Evolutionary conservation across 2,329 filamentous ascomycete species (phyloP), one percentile per base, ranked within the genome.

Genomic region (Claviceps digitariae): DNA sequence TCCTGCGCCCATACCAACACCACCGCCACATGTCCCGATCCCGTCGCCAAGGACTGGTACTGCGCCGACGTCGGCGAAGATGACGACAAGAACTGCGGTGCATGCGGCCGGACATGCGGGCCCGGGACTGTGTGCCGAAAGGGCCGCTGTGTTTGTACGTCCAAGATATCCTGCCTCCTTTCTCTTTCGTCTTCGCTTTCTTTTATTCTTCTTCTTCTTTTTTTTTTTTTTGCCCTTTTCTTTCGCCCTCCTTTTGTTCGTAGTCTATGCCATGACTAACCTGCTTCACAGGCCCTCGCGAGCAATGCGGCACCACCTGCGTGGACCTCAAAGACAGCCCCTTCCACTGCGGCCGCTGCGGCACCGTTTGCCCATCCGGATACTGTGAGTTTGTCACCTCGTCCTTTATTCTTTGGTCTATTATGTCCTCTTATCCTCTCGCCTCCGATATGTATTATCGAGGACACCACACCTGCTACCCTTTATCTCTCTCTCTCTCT

Each of bases 251-350:
- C 17, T 25, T 17, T 0, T 27, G 1, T 27, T 29, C 17, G 31
- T 10, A 12, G 4, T 12, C 38, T n/a, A n/a, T 17, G 4, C 17
- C 17, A 13, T 38, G 13, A n/a, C 36, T n/a, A 5, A n/a, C 15
- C 17, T 15, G 5, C n/a, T 21, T 25, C 21, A 10, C 10, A 51
- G 50, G 50, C 17, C 50, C 41, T 2, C 13, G 27, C 12, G 20
- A 36, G n/a, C 50, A 51, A 38, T 51, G 50, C 41, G 50, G 50
- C 20, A 38, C 8, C 13, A 45, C 50, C 10, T 51, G 50, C 41
- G n/a, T 51, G 1, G 31, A 46, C 41, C 21, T 51, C 10, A 46
- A 27, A n/a, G 21, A 51, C 50, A 51, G 20, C 20, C 50, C 50
- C 41, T 45, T 25, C 20, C 21, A 51, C 41, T 51, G 50, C 41